Evolutionary conservation across 805 yeast species (phyloP), one percentile per base, ranked within the genome.

Genomic region (Debaryomyces castellii): DNA sequence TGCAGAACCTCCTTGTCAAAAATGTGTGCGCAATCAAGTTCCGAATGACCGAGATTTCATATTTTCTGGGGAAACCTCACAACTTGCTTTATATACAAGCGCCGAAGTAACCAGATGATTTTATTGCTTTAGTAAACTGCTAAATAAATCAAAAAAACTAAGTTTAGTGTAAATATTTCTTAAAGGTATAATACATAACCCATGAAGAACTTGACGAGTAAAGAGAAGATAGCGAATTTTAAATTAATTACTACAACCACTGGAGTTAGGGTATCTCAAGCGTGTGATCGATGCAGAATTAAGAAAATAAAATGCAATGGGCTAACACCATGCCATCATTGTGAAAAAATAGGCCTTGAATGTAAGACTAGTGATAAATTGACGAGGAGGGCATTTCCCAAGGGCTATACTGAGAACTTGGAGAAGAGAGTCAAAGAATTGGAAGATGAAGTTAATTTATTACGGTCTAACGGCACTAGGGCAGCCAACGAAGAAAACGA

Each of bases 221-320:
- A 44, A 17, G 59, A 59, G 36, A 54, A 58, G 37, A 39, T 48
- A 14, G 51, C 67, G 14, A 68, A 67, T 50, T 59, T 64, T 47
- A 70, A 70, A 48, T 55, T 71, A 40, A 72, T 72, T 7, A 63
- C 57, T 40, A 69, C 76, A 14, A 64, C 66, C 3, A 49, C 63
- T 5, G 75, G 76, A 0, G 56, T 64, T n/a, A 49, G 92, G 49
- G 83, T 84, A 2, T 78, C 86, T 1, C 94, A 87, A 62, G 94
- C 94, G 2, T 87, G 95, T 65, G 94, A 87, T 61, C 69, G 94
- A 27, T 87, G 94, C 55, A 71, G 92, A 38, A 80, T 84, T 51
- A 83, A 87, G 53, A 87, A 86, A 64, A 84, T 85, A 51, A 82
- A 82, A 51, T 87, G 94, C 63, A 87, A 85, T 55, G 92, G 91